These are phyloP conservation scores for Effrenium voratum DNA, from an alignment of 73 alveolate species.

Conservation along the genomic window DNA sequence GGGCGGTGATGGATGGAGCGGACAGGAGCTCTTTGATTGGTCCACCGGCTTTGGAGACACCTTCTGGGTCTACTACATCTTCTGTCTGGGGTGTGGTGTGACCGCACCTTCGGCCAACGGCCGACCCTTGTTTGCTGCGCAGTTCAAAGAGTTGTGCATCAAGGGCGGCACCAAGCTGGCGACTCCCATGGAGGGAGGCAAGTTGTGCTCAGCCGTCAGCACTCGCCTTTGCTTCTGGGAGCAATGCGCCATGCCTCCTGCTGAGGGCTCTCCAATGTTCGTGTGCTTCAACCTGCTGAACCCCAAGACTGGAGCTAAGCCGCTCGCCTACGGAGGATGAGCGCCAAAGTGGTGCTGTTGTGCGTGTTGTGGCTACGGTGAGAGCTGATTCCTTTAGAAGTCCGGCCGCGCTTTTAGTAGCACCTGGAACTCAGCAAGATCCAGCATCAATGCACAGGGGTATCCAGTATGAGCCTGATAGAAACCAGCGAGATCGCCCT, in stretches of 20 bases:
- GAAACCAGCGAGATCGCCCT: no score
- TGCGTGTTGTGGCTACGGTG: no score
- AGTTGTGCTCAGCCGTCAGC: slow-evolving; percentile 35
- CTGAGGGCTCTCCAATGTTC: slow-evolving; percentile 41
- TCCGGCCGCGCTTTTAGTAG: no score
- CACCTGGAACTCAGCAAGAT: no score
- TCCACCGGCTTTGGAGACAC: slow-evolving; percentile 33
- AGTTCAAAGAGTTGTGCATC: slow-evolving; percentile 43
- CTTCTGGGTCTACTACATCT: slow-evolving; percentile 36
- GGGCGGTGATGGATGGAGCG: slow-evolving; percentile 60
- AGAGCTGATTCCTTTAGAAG: no score
- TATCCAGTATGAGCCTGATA: no score
- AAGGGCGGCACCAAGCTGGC: slow-evolving; percentile 44
- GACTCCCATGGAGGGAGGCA: slow-evolving; percentile 35
- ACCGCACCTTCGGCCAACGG: slow-evolving; percentile 20
- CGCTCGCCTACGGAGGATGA: slow-evolving; percentile 22
- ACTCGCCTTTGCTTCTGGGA: slow-evolving; percentile 65
- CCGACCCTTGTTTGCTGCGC: slow-evolving; percentile 29
- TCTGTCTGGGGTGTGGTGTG: slow-evolving; percentile 30
- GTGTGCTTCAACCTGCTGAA: slow-evolving; percentile 30
- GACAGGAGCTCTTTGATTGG: slow-evolving; percentile 57
- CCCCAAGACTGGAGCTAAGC: slow-evolving; percentile 31
- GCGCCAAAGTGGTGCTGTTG: no score
- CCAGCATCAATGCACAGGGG: no score
- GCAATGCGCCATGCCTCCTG: slow-evolving; percentile 49